A percentile compares a stretch with the other conserved stretches of the same genome.
Conservation (phyloP, 2,329 filamentous ascomycete genomes). For the Cladophialophora yegresii region DNA sequence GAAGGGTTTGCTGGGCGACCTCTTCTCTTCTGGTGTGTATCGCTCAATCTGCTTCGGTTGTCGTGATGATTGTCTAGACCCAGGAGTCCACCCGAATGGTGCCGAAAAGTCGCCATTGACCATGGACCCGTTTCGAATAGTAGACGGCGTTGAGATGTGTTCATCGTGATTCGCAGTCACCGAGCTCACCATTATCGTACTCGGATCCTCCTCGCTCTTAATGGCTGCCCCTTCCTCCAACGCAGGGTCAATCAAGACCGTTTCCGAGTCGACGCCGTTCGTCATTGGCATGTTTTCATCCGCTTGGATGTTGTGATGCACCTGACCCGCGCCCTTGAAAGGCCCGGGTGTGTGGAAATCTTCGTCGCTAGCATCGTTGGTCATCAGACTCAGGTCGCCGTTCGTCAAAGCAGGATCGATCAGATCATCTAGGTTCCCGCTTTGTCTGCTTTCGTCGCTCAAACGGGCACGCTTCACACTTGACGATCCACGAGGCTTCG, state of each 20-base stretch:
- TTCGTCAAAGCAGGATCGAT: slow-evolving; percentile 34
- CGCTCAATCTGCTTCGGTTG: slow-evolving; percentile 48
- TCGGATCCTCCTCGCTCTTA: slow-evolving; percentile 10
- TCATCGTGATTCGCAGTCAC: slow-evolving; percentile 3
- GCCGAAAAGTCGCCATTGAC: slow-evolving; percentile 36
- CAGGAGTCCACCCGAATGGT: slow-evolving; percentile 41
- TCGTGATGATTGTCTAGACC: slow-evolving; percentile 49
- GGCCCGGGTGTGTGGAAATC: slow-evolving; percentile 30
- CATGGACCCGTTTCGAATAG: slow-evolving; percentile 10
- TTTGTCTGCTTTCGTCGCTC: slow-evolving; percentile 47
- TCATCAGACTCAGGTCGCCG: slow-evolving; percentile 10
- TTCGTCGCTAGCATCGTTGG: slow-evolving; percentile 25
- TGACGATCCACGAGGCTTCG: slow-evolving; percentile 60
- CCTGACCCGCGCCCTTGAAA: slow-evolving; percentile 36
- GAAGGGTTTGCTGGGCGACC: slow-evolving; percentile 25
- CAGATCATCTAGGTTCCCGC: slow-evolving; percentile 35
- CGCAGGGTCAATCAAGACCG: slow-evolving; percentile 23
- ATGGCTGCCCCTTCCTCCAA: slow-evolving; percentile 15
- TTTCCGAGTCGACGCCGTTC: not conserved
- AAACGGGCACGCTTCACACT: slow-evolving; percentile 54
- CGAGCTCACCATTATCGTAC: slow-evolving; percentile 1
- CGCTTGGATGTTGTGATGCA: not conserved
- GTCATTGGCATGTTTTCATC: not conserved
- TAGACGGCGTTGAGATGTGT: slow-evolving; percentile 20
- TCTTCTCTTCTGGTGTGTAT: slow-evolving; percentile 42